phyloP scores from a whole-genome alignment of 192 early-diverging fungal genomes.

The Coemansia sp. region DNA sequence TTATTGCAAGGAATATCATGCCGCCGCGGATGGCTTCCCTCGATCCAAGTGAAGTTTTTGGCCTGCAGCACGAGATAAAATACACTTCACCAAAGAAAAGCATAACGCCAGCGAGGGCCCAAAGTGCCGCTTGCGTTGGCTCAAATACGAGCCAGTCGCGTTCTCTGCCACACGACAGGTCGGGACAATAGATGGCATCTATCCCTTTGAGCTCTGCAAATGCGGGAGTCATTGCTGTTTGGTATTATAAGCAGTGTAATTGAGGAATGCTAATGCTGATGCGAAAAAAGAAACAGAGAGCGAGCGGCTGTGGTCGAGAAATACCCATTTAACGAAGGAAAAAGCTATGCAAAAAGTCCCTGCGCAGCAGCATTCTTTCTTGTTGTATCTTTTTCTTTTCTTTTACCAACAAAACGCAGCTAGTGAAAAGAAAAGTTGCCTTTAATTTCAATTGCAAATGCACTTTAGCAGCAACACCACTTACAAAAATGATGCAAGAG shows the following conservation, averaged over 20 bases:
- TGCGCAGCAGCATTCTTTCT: no score
- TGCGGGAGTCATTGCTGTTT: background rate
- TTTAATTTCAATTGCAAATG: no score
- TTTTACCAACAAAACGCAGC: no score
- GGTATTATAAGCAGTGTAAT: background rate
- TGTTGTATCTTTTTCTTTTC: no score
- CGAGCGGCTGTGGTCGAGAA: no score
- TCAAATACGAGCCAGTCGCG: conserved; percentile 32
- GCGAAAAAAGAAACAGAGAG: background rate
- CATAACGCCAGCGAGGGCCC: conserved; percentile 19
- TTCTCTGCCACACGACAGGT: conserved; percentile 12
- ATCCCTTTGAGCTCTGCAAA: background rate
- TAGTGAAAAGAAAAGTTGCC: no score
- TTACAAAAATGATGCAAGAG: no score
- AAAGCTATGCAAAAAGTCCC: no score
- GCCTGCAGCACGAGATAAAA: background rate
- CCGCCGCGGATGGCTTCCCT: background rate
- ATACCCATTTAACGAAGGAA: no score
- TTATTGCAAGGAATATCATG: conserved; percentile 13
- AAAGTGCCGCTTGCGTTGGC: conserved; percentile 20
- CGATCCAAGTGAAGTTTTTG: no score
- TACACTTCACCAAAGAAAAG: conserved; percentile 10
- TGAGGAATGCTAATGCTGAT: background rate
- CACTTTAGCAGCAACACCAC: no score
- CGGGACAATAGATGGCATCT: conserved; percentile 19